Evolutionary conservation across 2,329 filamentous ascomycete genomes (phyloP), one percentile per base, ranked within the genome.

Genomic region (Fusarium buxicola): DNA sequence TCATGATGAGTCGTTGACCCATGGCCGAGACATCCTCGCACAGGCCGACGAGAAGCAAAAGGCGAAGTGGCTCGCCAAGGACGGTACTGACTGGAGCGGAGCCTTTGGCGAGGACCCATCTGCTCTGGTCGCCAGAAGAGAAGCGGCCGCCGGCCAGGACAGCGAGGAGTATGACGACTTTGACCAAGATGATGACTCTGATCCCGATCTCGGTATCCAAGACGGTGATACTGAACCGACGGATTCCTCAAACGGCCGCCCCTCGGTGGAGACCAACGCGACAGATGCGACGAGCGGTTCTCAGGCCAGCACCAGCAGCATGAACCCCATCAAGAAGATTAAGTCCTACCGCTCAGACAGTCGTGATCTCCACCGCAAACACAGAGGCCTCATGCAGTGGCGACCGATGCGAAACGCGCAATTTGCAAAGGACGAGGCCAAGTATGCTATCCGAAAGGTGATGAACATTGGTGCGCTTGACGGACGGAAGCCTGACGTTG

Each of bases 381-480:
- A 97, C 68, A 84, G 94, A 10, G 94, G 94, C 0, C 71, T 97
- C 73, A 96, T 97, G 92, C 94, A 98, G 76, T 98, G 94, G 93
- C 91, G 89, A 72, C 94, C 94, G 0, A 91, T 94, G 74, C 84
- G 94, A 35, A 97, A 97, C 73, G 82, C 87, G 18, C 87, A 89
- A 66, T 98, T 97, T 75, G 94, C 89, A 38, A 96, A 95, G 78
- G 84, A 97, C 70, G 92, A 98, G 80, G 87, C 91, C 1, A 89
- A 90, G 70, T 94, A 89, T 77, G 92, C 91, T 0, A 76, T 93
- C 6, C 83, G 88, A 39, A 92, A 91, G 74, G 78, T 96, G 52
- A 91, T 89, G 75, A 90, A 91, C 71, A 89, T 92, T 73, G 83
- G 95, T 9, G 89, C 88, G 30, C 77, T 98, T 72, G 87, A 88